Conservation (phyloP, 2,329 filamentous ascomycete species). For the Fusarium sp. region DNA sequence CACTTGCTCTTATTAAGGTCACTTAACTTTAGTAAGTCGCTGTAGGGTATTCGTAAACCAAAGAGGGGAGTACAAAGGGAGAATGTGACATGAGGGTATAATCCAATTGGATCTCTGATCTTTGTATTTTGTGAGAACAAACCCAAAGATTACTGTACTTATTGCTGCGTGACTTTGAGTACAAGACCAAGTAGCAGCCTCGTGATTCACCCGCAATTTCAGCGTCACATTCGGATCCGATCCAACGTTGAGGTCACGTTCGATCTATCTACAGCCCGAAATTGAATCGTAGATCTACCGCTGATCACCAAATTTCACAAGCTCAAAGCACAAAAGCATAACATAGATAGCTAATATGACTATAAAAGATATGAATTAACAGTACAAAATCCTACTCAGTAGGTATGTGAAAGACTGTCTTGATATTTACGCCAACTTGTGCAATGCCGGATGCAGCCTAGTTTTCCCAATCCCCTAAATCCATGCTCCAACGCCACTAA, state of each 20-base stretch:
- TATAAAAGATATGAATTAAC: background rate
- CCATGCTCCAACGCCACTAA: constrained; percentile 31
- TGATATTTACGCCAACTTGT: constrained; percentile 5
- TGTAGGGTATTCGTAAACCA: constrained; percentile 12
- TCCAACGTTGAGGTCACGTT: constrained; percentile 17
- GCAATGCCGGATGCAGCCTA: constrained; percentile 28
- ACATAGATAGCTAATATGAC: background rate
- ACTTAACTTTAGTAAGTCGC: background rate
- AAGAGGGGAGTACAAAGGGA: constrained; percentile 5
- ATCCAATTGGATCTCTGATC: constrained; percentile 6
- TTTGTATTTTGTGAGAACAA: background rate
- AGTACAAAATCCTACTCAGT: background rate
- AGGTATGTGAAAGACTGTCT: background rate
- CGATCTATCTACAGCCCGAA: constrained; percentile 4
- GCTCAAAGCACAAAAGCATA: background rate
- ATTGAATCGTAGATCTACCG: constrained; percentile 36
- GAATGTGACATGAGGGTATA: constrained; percentile 9
- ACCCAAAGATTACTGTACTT: background rate
- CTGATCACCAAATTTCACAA: constrained; percentile 22
- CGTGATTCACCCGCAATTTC: constrained; percentile 29
- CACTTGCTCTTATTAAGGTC: constrained; percentile 23
- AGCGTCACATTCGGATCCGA: constrained; percentile 27
- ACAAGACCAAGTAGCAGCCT: constrained; percentile 9
- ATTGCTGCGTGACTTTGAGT: constrained; percentile 11
- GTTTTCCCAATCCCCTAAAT: constrained; percentile 11